Base-by-base conservation (phyloP, 208 protist genomes). In the Balamuthia mandrillaris region DNA sequence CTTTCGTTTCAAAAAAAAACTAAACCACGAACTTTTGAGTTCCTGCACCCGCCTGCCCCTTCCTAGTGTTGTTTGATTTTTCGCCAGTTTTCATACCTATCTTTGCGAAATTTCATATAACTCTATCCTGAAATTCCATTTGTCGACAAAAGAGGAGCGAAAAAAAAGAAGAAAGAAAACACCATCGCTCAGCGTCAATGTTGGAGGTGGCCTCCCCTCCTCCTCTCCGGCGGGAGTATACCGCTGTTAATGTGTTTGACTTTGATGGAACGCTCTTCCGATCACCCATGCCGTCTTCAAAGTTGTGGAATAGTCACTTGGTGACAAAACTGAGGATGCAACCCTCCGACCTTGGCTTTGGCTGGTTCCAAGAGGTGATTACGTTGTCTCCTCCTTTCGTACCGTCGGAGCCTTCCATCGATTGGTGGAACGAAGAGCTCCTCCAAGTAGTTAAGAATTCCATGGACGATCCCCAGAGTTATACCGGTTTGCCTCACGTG, bases 241-340 rank as follows among this genome's bases (percentile, higher is more conserved):
- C n/a, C n/a, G n/a, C n/a, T n/a, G 5, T 78, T 18, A 78, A 78
- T 33, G 58, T 78, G 18, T 78, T 78, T 27, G 68, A 78, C 16
- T 78, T 78, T 49, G 68, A 78, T 33, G 68, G 68, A 14, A 78
- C 68, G 3, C 41, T 78, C 68, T 78, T 78, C 31, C 68, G 68
- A 24, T 78, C 68, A 2, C 68, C 68, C 41, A 49, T 60, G 27
- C 68, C 68, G 45, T 60, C 52, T 49, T 78, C 29, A 24, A 78
- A 14, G 10, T 39, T 16, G 45, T 78, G 68, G 68, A 60, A 42
- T 27, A 58, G 45, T 21, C 45, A 78, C 21, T 3, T 49, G 29
- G 31, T 78, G 21, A 49, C 45, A 27, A 78, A 78, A 49, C 45
- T 78, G 29, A 78, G 58, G 68, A 49, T 42, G 7, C 68, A 78